Base-by-base conservation (phyloP, 441 rosid species). In the Monsonia emarginata region DNA sequence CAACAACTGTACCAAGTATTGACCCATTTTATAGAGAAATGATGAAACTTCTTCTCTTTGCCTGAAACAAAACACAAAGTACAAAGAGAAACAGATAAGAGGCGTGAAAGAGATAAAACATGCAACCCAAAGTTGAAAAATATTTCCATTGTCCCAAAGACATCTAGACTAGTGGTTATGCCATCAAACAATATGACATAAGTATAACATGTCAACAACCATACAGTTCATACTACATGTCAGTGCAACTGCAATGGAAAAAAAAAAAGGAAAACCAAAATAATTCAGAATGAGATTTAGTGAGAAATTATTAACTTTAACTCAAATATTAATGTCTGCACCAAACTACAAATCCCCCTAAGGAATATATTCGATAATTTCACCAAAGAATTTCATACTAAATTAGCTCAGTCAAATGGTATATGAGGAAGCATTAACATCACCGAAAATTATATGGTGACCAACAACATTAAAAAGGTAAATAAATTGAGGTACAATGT, bases 21-120 rank as follows among this genome's bases (percentile, higher is more conserved):
- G 77, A 63, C 83, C 82, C 74, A 83, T 73, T 79, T 84, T 84
- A 42, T 86, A 83, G 46, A 84, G 74, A 81, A 89, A 83, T 38
- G 83, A 74, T 59, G 79, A 78, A 72, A 68, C 79, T 69, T 81
- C 96, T 40, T 84, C 83, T 67, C 78, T 68, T 79, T 74, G 80
- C 87, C 97, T 93, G 85, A 69, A 54, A 69, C 16, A 65, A 25
- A 76, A 68, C 27, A 68, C 27, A 62, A 68, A 70, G 69, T 31
- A 65, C 16, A 13, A 6, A 28, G 48, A 63, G 26, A 22, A 40
- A 54, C 59, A 70, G 56, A 19, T 70, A 69, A 64, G 61, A 63
- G 40, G 22, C 21, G 22, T 46, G 61, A 48, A 27, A 10, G 63
- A 66, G 18, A 30, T 38, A 60, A 26, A 70, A n/a, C 13, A 13